A percentile compares a stretch with the other conserved stretches of the same genome.
These are phyloP conservation scores for Purpureocillium lavendulum DNA, from an alignment of 2,329 filamentous ascomycete species.

Conservation along the genomic window DNA sequence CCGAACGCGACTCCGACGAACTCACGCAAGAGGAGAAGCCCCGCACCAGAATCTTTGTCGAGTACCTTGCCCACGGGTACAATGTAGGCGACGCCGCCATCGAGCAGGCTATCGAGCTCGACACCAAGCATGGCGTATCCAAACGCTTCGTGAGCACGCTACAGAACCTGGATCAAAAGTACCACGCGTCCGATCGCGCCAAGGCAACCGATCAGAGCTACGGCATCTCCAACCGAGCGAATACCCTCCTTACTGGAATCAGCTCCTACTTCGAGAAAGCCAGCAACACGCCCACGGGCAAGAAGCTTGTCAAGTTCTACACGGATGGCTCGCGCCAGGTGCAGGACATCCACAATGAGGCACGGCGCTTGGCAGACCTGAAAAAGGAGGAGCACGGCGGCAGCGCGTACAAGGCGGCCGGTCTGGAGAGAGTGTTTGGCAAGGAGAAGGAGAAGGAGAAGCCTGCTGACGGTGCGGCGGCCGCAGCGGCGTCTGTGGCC, in stretches of 20 bases:
- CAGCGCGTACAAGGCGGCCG: slow-evolving; percentile 50
- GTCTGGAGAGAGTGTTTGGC: slow-evolving; percentile 49
- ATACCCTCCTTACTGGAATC: slow-evolving; percentile 54
- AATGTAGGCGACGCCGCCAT: slow-evolving; percentile 67
- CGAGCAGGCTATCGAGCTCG: slow-evolving; percentile 76
- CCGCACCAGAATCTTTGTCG: slow-evolving; percentile 82
- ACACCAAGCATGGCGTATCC: slow-evolving; percentile 82
- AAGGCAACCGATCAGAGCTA: slow-evolving; percentile 79
- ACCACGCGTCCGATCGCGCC: slow-evolving; percentile 81
- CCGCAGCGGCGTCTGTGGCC: slow-evolving; percentile 10
- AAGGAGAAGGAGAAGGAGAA: slow-evolving; percentile 37
- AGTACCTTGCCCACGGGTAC: slow-evolving; percentile 96
- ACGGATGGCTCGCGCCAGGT: slow-evolving; percentile 78
- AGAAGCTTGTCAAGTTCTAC: slow-evolving; percentile 86
- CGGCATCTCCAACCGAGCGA: slow-evolving; percentile 68
- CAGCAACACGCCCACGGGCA: slow-evolving; percentile 74
- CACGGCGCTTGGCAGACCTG: slow-evolving; percentile 75
- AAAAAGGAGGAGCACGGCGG: slow-evolving; percentile 62
- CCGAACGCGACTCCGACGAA: slow-evolving; percentile 54
- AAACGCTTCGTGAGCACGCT: slow-evolving; percentile 71
- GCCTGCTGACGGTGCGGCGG: slow-evolving; percentile 11
- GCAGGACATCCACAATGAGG: slow-evolving; percentile 87
- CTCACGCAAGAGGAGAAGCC: slow-evolving; percentile 97
- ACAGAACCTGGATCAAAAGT: slow-evolving; percentile 70
- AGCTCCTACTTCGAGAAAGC: slow-evolving; percentile 94